A percentile compares a stretch with the other conserved stretches of the same genome.
These are phyloP conservation scores for Sphaceloma murrayae DNA, from an alignment of 2,329 filamentous ascomycete species.

Conservation along the genomic window DNA sequence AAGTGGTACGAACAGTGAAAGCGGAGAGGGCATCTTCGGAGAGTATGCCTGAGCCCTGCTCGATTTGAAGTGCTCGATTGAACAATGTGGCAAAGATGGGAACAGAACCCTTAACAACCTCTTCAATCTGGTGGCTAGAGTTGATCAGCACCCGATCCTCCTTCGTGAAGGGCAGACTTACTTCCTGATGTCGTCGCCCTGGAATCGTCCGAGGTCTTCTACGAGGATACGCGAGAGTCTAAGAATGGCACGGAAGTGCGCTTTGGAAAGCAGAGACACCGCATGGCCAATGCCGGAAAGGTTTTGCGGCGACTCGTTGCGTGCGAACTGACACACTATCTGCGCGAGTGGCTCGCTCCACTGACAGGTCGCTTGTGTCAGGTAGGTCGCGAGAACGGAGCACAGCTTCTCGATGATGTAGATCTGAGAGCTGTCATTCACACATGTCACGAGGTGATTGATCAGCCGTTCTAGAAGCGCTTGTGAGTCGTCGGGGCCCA, in stretches of 20 bases:
- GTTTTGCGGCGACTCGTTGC: neutral
- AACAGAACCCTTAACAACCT: conserved; percentile 2
- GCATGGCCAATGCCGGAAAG: neutral
- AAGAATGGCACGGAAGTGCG: conserved; percentile 42
- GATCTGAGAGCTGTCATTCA: conserved; percentile 20
- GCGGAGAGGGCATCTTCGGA: conserved; percentile 5
- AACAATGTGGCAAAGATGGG: neutral
- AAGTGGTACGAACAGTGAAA: neutral
- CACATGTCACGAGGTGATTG: neutral
- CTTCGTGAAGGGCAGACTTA: conserved; percentile 22
- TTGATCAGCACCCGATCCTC: conserved; percentile 32
- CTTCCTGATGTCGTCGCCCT: conserved; percentile 2
- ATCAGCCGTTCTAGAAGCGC: conserved; percentile 23
- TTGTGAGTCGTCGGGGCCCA: neutral
- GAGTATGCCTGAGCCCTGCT: neutral
- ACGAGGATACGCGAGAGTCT: conserved; percentile 16
- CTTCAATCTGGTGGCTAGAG: conserved; percentile 1
- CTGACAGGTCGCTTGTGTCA: conserved; percentile 56
- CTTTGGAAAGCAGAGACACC: neutral
- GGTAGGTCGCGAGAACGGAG: conserved; percentile 67
- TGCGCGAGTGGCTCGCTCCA: conserved; percentile 60
- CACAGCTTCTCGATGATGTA: conserved; percentile 66
- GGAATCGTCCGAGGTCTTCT: neutral
- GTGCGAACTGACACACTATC: conserved; percentile 33
- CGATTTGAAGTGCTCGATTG: neutral